Evolutionary conservation across 768 basidiomycete genomes (phyloP).

Genomic region (Suillus variegatus): DNA sequence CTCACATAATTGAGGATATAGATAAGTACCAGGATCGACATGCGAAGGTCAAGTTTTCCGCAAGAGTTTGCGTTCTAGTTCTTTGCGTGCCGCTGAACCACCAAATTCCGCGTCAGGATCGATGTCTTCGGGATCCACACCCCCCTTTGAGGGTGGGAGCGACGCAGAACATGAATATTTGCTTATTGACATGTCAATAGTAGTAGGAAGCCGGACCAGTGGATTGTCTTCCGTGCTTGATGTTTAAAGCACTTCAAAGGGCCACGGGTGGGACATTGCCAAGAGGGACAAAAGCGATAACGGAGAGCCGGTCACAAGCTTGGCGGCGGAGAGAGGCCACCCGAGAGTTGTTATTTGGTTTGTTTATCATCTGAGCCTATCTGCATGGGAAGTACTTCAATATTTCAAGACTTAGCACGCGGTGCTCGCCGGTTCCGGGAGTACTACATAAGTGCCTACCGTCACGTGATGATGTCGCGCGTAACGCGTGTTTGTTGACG

Average conservation of each 20-base stretch:
- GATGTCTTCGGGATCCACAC: constrained; percentile 6
- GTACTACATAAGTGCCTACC: not conserved
- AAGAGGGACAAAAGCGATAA: not conserved
- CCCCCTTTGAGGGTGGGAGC: constrained; percentile 10
- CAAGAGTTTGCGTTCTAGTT: constrained; percentile 53
- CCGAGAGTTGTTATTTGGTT: not conserved
- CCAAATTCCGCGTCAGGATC: constrained; percentile 48
- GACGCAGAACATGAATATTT: constrained; percentile 6
- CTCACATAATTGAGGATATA: constrained; percentile 40
- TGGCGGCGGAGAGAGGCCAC: not conserved
- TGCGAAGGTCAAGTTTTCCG: constrained; percentile 56
- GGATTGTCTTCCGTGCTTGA: not conserved
- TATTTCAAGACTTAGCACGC: not conserved
- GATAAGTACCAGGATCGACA: constrained; percentile 50
- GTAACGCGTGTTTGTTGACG: constrained; percentile 17
- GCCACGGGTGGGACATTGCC: not conserved
- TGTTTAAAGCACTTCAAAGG: not conserved
- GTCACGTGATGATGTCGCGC: constrained; percentile 12
- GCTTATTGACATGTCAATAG: constrained; percentile 15
- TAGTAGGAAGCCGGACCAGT: not conserved
- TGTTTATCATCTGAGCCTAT: not conserved
- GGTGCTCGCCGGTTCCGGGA: not conserved
- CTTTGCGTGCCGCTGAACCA: constrained; percentile 44
- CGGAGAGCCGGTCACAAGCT: not conserved
- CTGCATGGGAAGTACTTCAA: not conserved